Base-by-base conservation (phyloP, 768 basidiomycete genomes). In the Coprinopsis sp. region DNA sequence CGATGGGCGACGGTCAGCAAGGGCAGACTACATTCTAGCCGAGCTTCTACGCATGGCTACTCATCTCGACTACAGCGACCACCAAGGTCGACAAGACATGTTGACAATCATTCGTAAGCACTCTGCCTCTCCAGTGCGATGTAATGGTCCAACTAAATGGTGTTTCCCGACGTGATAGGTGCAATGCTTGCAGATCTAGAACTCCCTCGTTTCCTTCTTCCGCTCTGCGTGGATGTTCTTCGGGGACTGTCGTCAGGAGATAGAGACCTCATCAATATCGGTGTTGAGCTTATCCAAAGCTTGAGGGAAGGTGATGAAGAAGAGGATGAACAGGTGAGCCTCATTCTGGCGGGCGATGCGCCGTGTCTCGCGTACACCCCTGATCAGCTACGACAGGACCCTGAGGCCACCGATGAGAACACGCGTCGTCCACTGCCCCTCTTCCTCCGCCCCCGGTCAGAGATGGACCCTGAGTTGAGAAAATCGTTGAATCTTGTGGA, bases 61-160 rank as follows among this genome's bases (percentile, higher is more conserved):
- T 3, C 78, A 85, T 51, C 70, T 92, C 22, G 94, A 97, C 63
- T 97, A 94, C 55, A 78, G 83, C 0, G 95, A 98, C 65, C 92
- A 96, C 63, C 88, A 87, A 49, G 94, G 95, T 3, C 67, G 91
- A 49, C 68, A 91, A 49, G 87, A 87, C 65, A 92, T 93, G 84
- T 88, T 87, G 57, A 73, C 79, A 40, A 81, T 94, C 25, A 81
- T 94, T 55, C 81, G 91, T 87, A 51, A 64, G 87, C 80, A 23
- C 14, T 33, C 50, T 34, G 27, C 19, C 21, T 16, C 33, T 22
- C 4, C 37, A 8, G 6, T 14, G 29, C 37, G 48, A 23, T 55
- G 12, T 11, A 30, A 37, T 28, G 37, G 16, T 24, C 29, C n/a
- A n/a, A n/a, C n/a, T n/a, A n/a, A n/a, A n/a, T n/a, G n/a, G n/a